Evolutionary conservation across 345 rosid species (phyloP).

Genomic region (Eucalyptus grandis): DNA sequence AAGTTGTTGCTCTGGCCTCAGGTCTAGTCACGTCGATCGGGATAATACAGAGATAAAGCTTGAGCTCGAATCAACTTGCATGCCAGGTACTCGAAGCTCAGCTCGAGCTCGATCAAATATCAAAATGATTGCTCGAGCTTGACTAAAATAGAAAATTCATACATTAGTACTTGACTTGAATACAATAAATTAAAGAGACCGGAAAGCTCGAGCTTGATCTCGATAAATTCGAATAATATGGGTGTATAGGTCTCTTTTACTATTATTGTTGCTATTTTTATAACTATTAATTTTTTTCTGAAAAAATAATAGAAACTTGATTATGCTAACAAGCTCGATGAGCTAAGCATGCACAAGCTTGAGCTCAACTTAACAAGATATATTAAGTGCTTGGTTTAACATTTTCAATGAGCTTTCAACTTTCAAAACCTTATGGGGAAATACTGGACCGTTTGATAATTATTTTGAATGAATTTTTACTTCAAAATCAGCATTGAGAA

Average conservation of each 20-base stretch:
- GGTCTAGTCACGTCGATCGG: not conserved
- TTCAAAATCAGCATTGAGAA: fast-evolving
- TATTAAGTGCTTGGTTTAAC: too few species aligned
- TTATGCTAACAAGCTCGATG: fast-evolving
- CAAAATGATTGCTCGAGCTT: not conserved
- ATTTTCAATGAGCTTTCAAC: fast-evolving
- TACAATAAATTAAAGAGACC: not conserved
- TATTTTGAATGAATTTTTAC: too few species aligned
- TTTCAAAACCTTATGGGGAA: fast-evolving
- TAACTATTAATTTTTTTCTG: not conserved
- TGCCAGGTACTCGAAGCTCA: not conserved
- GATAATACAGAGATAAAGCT: not conserved
- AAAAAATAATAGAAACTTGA: not conserved
- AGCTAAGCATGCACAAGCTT: not conserved
- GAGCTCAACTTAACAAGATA: not conserved
- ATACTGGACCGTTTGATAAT: fast-evolving
- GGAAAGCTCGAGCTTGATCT: not conserved
- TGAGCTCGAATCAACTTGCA: not conserved
- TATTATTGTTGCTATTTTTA: not conserved
- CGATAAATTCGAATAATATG: not conserved
- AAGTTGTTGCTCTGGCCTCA: not conserved
- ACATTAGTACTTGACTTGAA: not conserved
- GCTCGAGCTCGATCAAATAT: not conserved
- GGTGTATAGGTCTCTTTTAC: not conserved
- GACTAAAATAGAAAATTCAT: not conserved